Evolutionary conservation across 495 filamentous ascomycete genomes (phyloP), one percentile per base, ranked within the genome.

Genomic region (Daldinia concentrica): DNA sequence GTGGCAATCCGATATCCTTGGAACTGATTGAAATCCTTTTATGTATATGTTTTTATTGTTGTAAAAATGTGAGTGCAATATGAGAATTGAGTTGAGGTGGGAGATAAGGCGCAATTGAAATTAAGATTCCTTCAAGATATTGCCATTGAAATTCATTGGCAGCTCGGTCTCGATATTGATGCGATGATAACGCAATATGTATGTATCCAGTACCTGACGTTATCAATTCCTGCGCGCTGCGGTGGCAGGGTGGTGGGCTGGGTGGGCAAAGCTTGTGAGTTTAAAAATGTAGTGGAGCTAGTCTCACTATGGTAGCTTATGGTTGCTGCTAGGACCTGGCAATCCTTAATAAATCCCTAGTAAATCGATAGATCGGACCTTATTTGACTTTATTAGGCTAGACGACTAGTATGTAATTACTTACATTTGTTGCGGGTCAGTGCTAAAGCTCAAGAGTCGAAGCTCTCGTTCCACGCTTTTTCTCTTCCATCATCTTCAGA

Each of bases 301-400:
- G 24, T 52, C 56, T 66, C 51, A 67, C 48, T 32, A 34, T 30
- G 32, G 17, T 3, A 52, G 14, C 24, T 65, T 65, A 29, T 26
- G 19, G 43, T 1, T 24, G 43, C 43, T 48, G 3, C 62, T 45
- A 56, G 43, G 45, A 45, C 52, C 52, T 66, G 36, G 59, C 19
- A 27, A 51, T n/a, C 29, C 29, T 32, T 32, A 32, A 4, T 7
- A 32, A 32, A 32, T 32, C 17, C 58, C 41, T 54, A 62, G 60
- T 48, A 61, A 48, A 62, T 73, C 61, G 60, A 68, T 68, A 68
- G 70, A 73, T 73, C 61, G 61, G 65, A 68, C 70, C 43, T 73
- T 48, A 57, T 56, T 29, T 34, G 22, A 64, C 43, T 59, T n/a
- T 27, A 63, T 51, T 55, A 37, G 63, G 30, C 29, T 60, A 56